These are phyloP conservation scores for Fusarium succisae DNA, from an alignment of 2,329 filamentous ascomycete species.

Conservation along the genomic window DNA sequence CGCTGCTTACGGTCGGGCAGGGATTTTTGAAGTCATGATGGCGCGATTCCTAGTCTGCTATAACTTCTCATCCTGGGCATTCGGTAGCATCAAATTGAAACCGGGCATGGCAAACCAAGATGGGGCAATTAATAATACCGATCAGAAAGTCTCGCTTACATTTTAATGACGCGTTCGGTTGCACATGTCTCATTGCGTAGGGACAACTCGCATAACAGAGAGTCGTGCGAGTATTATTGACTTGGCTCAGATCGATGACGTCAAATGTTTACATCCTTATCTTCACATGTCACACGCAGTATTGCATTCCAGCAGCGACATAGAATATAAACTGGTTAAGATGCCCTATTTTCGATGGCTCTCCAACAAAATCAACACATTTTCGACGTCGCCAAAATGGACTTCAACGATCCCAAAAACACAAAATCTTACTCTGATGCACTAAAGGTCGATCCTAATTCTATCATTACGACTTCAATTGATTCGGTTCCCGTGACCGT, in stretches of 20 bases:
- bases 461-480: fast-evolving
- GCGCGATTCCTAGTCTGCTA: not conserved
- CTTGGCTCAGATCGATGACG: not conserved
- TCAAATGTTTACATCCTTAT: not conserved
- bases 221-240: no score
- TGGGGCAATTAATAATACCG: fast-evolving
- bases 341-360: fast-evolving
- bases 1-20: not conserved
- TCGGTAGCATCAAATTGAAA: not conserved
- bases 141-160: fast-evolving
- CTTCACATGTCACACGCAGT: not conserved
- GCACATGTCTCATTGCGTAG: fast-evolving
- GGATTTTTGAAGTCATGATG: not conserved
- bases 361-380: no score
- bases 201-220: fast-evolving
- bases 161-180: not conserved
- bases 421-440: not conserved
- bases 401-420: fast-evolving
- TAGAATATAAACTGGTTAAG: not conserved
- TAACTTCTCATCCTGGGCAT: not conserved
- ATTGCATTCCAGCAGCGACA: fast-evolving
- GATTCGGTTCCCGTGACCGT: not conserved
- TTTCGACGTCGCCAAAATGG: not conserved
- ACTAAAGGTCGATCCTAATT: fast-evolving
- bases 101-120: fast-evolving